These are phyloP conservation scores for Albugo candida DNA, from an alignment of 352 stramenopile genomes.

Conservation along the genomic window DNA sequence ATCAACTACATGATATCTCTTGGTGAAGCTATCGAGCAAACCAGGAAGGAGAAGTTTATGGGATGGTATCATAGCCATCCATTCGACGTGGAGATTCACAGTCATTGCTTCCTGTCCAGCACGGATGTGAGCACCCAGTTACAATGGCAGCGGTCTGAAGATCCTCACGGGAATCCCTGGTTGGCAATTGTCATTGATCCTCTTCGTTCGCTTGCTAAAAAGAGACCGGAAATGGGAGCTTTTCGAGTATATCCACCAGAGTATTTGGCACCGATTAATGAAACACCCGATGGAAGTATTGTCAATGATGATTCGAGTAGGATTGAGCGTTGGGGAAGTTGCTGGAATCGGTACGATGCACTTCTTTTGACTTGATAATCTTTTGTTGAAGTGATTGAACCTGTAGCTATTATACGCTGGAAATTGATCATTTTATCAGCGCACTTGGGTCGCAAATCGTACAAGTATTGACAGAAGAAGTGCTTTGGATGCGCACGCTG, in stretches of 20 bases:
- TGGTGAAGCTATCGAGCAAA: conserved; percentile 86
- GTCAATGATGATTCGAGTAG: conserved; percentile 82
- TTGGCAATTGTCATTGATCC: conserved; percentile 97
- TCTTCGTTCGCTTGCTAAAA: conserved; percentile 85
- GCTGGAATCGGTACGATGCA: conserved; percentile 69
- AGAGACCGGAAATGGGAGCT: conserved; percentile 87
- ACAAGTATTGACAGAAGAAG: conserved; percentile 84
- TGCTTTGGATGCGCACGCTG: conserved; percentile 83
- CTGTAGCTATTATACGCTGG: conserved; percentile 82
- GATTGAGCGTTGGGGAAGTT: conserved; percentile 93
- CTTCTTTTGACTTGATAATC: background rate
- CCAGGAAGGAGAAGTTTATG: conserved; percentile 95
- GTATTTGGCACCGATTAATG: conserved; percentile 83
- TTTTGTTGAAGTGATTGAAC: background rate
- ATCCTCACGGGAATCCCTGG: conserved; percentile 90
- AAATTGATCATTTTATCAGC: conserved; percentile 96
- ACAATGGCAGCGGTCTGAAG: conserved; percentile 95
- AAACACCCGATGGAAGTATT: conserved; percentile 91
- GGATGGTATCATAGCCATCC: conserved; percentile 99
- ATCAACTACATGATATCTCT: conserved; percentile 99
- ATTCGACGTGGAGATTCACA: conserved; percentile 93
- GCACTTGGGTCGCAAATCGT: conserved; percentile 81
- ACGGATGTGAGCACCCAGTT: conserved; percentile 96
- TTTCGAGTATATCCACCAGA: conserved; percentile 96
- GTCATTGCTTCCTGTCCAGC: conserved; percentile 94